A percentile compares a stretch with the other conserved stretches of the same genome.
Evolutionary conservation across 208 protist genomes (phyloP).

Genomic region (Acanthamoeba lenticulata): DNA sequence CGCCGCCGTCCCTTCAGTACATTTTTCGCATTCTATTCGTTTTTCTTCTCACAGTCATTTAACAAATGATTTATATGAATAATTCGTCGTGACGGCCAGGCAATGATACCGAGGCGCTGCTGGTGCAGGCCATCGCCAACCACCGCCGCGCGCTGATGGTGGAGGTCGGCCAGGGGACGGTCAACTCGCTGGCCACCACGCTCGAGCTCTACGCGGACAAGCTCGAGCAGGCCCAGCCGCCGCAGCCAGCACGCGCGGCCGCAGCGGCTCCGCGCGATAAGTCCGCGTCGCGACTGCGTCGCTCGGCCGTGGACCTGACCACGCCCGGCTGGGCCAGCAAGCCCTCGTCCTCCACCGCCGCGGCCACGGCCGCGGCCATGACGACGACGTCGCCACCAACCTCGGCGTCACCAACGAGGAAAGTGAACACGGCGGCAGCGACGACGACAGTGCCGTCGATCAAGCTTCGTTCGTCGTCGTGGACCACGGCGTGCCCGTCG

Average conservation of each 20-base stretch:
- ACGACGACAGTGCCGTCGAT: not conserved
- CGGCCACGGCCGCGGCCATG: too few relatives aligned
- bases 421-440: not conserved
- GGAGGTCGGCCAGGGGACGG: not conserved
- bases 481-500: not conserved
- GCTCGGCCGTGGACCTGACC: too few relatives aligned
- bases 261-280: not conserved
- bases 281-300: not conserved
- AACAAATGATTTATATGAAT: not conserved
- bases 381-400: too few relatives aligned
- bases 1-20: not conserved
- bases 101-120: not conserved
- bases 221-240: not conserved
- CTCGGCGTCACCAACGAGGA: too few relatives aligned
- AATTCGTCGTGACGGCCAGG: not conserved
- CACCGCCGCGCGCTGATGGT: not conserved
- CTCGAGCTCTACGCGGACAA: not conserved
- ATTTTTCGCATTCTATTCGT: not conserved
- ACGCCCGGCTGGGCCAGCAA: too few relatives aligned
- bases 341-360: too few relatives aligned
- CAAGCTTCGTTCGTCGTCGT: not conserved
- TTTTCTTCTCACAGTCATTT: not conserved
- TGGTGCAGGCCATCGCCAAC: not conserved
- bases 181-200: not conserved
- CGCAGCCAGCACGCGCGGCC: not conserved